Percentiles rank a stretch among this genome's conserved stretches.
These are phyloP conservation scores for Globisporangium recalcitrans DNA, from an alignment of 352 stramenopile genomes.

Conservation along the genomic window DNA sequence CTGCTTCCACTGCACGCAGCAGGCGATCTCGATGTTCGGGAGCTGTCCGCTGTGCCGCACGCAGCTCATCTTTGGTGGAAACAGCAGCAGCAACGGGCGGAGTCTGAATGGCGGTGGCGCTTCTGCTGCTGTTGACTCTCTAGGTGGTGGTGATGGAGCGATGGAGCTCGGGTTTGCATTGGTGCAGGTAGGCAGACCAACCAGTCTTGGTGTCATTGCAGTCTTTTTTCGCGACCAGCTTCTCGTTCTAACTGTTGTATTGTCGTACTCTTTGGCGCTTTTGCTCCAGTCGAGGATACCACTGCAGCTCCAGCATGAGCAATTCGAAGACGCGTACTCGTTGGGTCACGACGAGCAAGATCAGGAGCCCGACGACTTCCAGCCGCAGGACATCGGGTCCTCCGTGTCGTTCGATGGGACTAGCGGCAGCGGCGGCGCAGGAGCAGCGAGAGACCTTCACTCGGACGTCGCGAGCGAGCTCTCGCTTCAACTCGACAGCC, in stretches of 20 bases:
- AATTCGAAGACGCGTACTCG: constrained; percentile 5
- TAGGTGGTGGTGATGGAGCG: neutral
- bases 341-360: neutral
- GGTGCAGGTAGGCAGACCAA: constrained; percentile 3
- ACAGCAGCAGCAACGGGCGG: neutral
- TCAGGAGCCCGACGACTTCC: neutral
- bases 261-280: neutral
- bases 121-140: neutral
- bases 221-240: neutral
- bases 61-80: constrained; percentile 34
- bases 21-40: constrained; percentile 32
- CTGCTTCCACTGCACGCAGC: constrained; percentile 46
- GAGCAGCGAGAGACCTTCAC: constrained; percentile 16
- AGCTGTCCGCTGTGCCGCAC: constrained; percentile 46
- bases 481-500: constrained; percentile 34
- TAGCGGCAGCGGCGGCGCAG: neutral
- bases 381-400: neutral
- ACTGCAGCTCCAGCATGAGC: constrained; percentile 7
- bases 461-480: constrained; percentile 25
- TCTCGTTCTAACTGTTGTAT: neutral
- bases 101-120: neutral
- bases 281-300: constrained; percentile 3
- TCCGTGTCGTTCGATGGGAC: constrained; percentile 16
- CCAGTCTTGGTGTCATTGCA: too few relatives aligned
- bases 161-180: neutral